phyloP scores from a whole-genome alignment of 78 protist genomes.

The Chrysochromulina tobinii region DNA sequence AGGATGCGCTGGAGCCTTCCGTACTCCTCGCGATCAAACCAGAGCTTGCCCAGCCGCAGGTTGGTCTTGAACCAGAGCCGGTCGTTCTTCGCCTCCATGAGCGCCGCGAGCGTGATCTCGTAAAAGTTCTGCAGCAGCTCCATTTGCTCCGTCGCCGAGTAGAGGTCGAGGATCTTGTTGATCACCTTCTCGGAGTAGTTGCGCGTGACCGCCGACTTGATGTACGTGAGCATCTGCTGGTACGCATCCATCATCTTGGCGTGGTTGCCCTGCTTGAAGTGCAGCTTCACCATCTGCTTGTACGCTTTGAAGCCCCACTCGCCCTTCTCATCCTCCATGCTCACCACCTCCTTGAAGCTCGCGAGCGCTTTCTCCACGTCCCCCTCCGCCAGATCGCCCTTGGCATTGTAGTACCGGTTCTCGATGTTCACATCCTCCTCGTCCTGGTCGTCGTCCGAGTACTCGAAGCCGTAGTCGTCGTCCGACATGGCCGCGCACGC shows the following conservation, averaged over 20 bases:
- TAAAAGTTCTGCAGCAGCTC: conserved; percentile 38
- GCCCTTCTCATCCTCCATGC: conserved; percentile 37
- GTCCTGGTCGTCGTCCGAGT: conserved; percentile 43
- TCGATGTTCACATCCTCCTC: conserved; percentile 51
- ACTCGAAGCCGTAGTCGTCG: conserved; percentile 51
- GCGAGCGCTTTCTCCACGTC: conserved; percentile 22
- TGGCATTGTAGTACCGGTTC: conserved; percentile 55
- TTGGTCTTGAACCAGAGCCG: conserved; percentile 85
- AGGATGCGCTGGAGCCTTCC: conserved; percentile 25
- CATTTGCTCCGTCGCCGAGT: conserved; percentile 37
- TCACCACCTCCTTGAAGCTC: conserved; percentile 29
- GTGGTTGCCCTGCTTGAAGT: conserved; percentile 3
- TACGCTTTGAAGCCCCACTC: conserved; percentile 71
- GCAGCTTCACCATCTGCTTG: conserved; percentile 69
- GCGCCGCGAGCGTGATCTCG: conserved; percentile 57
- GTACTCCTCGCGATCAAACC: conserved; percentile 60
- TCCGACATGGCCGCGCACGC: neutral
- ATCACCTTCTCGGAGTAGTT: conserved; percentile 76
- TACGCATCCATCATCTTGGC: conserved; percentile 46
- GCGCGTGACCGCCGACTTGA: conserved; percentile 70
- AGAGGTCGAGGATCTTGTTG: conserved; percentile 68
- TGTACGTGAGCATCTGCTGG: conserved; percentile 51
- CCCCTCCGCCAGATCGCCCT: neutral
- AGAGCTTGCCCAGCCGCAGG: conserved; percentile 68
- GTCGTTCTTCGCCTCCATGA: conserved; percentile 26